Conservation (phyloP, 129 eudicot genomes). For the Ambrosia artemisiifolia region DNA sequence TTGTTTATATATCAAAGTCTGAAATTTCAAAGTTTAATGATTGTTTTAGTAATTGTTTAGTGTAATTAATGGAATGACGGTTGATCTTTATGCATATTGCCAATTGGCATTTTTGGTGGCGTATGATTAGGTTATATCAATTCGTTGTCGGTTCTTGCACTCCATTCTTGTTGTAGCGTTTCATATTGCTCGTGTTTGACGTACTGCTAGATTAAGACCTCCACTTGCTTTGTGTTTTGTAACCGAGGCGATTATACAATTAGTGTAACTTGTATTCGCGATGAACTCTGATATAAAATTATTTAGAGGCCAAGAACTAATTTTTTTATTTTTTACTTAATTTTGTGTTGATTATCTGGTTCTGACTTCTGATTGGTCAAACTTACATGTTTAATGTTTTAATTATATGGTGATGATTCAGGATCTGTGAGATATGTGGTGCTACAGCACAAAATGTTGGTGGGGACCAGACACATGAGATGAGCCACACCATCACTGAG, state of each 20-base stretch:
- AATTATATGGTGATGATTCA: constrained; percentile 13
- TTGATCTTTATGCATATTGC: constrained; percentile 15
- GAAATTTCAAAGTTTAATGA: constrained; percentile 7
- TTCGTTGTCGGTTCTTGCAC: constrained; percentile 9
- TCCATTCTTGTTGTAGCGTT: constrained; percentile 19
- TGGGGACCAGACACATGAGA: constrained; percentile 44
- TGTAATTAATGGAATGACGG: constrained; percentile 7
- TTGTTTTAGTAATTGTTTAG: constrained; percentile 10
- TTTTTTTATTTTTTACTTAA: background rate
- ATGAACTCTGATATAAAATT: background rate
- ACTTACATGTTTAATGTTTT: constrained; percentile 1
- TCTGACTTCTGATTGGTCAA: background rate
- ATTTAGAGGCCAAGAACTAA: background rate
- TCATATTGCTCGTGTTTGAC: background rate
- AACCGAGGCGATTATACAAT: too few species aligned
- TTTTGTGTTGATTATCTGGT: background rate
- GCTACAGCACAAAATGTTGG: constrained; percentile 49
- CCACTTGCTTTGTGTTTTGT: background rate
- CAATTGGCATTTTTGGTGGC: constrained; percentile 21
- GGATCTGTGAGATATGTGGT: constrained; percentile 74
- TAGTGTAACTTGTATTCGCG: background rate
- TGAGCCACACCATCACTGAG: constrained; percentile 20
- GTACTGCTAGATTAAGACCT: background rate
- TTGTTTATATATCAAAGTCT: constrained; percentile 12
- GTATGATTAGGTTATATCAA: background rate